Conservation (phyloP, 208 protist species). For the Crithidia thermophila region DNA sequence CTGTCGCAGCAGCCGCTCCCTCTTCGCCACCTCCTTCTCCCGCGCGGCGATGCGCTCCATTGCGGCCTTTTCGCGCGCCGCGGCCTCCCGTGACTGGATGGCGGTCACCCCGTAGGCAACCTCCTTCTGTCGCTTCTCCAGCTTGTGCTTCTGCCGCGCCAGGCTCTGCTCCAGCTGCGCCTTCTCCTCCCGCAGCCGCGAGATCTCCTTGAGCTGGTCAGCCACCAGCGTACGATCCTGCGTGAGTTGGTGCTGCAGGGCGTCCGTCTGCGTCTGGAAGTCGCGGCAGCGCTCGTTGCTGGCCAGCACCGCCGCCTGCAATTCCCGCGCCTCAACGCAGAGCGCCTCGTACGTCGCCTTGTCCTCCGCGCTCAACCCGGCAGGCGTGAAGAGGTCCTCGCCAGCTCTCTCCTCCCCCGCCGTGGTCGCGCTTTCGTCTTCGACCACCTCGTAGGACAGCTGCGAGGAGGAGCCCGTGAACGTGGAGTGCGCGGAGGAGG, state of each 20-base stretch:
- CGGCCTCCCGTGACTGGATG: slow-evolving; percentile 51
- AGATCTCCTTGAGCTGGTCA: slow-evolving; percentile 60
- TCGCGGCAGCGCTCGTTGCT: slow-evolving; percentile 48
- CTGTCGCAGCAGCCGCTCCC: slow-evolving; percentile 41
- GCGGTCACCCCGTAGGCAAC: slow-evolving; percentile 63
- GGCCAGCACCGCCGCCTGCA: slow-evolving; percentile 54
- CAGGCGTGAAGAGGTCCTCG: slow-evolving; percentile 35
- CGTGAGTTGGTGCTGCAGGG: slow-evolving; percentile 53
- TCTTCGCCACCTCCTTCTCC: slow-evolving; percentile 38
- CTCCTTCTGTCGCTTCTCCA: slow-evolving; percentile 76
- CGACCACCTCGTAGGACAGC: background rate
- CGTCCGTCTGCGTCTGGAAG: slow-evolving; percentile 27
- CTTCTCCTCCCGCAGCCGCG: slow-evolving; percentile 39
- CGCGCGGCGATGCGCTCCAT: slow-evolving; percentile 45
- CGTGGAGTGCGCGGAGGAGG: slow-evolving; percentile 9
- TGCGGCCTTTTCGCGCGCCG: slow-evolving; percentile 34
- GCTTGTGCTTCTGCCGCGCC: slow-evolving; percentile 14
- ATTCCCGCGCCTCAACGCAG: slow-evolving; percentile 33
- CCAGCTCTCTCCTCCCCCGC: background rate
- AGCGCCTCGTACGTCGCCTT: slow-evolving; percentile 41
- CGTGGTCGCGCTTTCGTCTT: background rate
- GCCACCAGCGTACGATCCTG: slow-evolving; percentile 66
- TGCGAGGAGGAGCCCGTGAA: slow-evolving; percentile 5
- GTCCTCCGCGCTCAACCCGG: slow-evolving; percentile 20
- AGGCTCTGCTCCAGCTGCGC: slow-evolving; percentile 35